Percentiles rank a stretch among this genome's conserved stretches.
Evolutionary conservation across 2,329 filamentous ascomycete species (phyloP).

Genomic region (Elsinoe batatas): DNA sequence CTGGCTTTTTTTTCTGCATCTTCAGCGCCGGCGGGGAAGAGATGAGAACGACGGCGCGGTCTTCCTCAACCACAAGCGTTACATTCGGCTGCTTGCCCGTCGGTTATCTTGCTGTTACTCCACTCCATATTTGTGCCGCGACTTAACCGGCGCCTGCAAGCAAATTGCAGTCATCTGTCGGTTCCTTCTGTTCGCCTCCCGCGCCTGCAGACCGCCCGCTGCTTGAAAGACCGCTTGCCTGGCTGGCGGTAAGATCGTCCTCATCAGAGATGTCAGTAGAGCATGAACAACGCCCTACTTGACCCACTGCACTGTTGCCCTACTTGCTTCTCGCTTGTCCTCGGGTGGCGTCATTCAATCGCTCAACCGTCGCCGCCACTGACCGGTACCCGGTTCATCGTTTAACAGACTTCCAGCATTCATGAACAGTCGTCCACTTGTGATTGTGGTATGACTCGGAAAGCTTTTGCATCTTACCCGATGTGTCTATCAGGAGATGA

Average conservation of each 20-base stretch:
- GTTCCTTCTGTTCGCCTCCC: background rate
- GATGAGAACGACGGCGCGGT: background rate
- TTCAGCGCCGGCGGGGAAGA: background rate
- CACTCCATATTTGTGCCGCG: background rate
- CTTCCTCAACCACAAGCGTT: background rate
- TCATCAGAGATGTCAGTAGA: background rate
- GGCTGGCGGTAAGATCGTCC: background rate
- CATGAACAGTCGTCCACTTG: background rate
- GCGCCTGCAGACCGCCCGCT: background rate
- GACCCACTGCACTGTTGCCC: background rate
- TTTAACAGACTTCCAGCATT: background rate
- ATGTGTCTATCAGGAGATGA: background rate
- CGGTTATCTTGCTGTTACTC: background rate
- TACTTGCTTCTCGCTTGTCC: background rate
- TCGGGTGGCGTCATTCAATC: constrained; percentile 1
- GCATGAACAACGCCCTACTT: background rate
- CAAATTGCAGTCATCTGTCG: background rate
- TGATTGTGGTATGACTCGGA: background rate
- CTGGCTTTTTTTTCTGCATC: background rate
- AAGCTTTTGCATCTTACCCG: background rate
- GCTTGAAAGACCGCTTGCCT: background rate
- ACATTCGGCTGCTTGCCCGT: background rate
- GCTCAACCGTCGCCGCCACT: background rate
- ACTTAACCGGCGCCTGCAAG: background rate
- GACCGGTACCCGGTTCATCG: background rate